Conservation (phyloP, 2,329 filamentous ascomycete species). For the Scytalidium sp. region DNA sequence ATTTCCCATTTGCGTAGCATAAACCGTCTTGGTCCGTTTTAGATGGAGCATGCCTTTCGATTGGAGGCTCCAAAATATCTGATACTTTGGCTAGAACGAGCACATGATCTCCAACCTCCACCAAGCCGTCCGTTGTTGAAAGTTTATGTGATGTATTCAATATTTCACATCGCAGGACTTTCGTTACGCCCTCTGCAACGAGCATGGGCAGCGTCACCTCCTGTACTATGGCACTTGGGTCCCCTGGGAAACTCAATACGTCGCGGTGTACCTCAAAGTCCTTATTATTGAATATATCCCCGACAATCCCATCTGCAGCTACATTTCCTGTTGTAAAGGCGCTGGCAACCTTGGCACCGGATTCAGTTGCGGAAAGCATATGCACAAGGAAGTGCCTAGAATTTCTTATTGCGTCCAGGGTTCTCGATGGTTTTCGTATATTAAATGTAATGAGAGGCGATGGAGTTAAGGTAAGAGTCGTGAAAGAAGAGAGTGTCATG, state of each 20-base stretch:
- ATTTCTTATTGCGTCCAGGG: slow-evolving; percentile 18
- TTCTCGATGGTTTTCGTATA: slow-evolving; percentile 25
- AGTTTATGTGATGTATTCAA: slow-evolving; percentile 1
- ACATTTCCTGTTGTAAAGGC: slow-evolving; percentile 19
- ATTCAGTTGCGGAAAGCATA: slow-evolving; percentile 13
- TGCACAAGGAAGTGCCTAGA: slow-evolving; percentile 21
- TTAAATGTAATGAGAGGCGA: slow-evolving; percentile 29
- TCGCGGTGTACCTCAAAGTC: neutral
- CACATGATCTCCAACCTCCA: slow-evolving; percentile 24
- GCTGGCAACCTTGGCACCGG: slow-evolving; percentile 19
- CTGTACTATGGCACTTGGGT: neutral
- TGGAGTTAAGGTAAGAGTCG: slow-evolving; percentile 24
- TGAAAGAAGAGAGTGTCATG: slow-evolving; percentile 32
- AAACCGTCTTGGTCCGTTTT: slow-evolving; percentile 3
- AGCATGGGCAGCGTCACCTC: slow-evolving; percentile 10
- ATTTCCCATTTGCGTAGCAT: slow-evolving; percentile 14
- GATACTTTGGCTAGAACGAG: slow-evolving; percentile 22
- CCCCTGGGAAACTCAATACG: neutral
- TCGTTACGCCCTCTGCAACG: slow-evolving; percentile 9
- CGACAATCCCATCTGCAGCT: neutral
- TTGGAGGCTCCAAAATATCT: slow-evolving; percentile 11
- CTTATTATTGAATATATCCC: neutral
- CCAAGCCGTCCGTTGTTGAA: slow-evolving; percentile 8
- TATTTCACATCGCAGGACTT: slow-evolving; percentile 17
- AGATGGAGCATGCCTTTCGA: neutral